These are phyloP conservation scores for Amborella trichopoda DNA, from an alignment of 164 flowering plant genomes.

Conservation along the genomic window DNA sequence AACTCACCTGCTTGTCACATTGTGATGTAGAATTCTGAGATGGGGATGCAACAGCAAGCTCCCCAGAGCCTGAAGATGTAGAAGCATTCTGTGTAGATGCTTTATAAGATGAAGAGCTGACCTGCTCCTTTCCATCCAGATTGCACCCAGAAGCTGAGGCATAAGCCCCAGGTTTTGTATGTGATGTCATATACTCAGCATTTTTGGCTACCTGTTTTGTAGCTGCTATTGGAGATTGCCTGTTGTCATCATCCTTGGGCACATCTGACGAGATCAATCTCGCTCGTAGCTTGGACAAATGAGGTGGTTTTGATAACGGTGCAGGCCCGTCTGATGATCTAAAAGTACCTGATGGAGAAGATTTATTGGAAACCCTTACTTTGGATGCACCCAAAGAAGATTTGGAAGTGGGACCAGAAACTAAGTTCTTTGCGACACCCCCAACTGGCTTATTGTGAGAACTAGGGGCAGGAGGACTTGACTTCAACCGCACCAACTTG, in stretches of 20 bases:
- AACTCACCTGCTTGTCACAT: conserved; percentile 29
- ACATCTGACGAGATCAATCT: conserved; percentile 16
- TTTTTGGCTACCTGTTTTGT: conserved; percentile 19
- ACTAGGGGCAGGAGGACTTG: conserved; percentile 15
- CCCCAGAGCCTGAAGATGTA: conserved; percentile 24
- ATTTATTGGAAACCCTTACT: conserved; percentile 17
- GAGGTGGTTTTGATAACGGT: conserved; percentile 19
- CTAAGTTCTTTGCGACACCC: conserved; percentile 33
- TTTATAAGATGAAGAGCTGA: conserved; percentile 31
- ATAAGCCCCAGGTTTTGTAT: conserved; percentile 27
- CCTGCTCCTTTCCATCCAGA: conserved; percentile 38
- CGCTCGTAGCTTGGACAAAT: conserved; percentile 19
- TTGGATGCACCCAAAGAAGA: conserved; percentile 29
- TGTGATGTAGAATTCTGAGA: conserved; percentile 23
- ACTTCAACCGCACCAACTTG: conserved; percentile 12
- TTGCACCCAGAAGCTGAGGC: conserved; percentile 24
- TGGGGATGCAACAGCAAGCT: conserved; percentile 21
- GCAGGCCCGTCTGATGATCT: conserved; percentile 10
- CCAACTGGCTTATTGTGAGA: conserved; percentile 29
- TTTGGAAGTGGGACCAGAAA: too few relatives aligned
- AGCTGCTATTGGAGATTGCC: conserved; percentile 19
- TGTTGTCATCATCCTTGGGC: conserved; percentile 25
- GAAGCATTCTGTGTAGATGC: conserved; percentile 19
- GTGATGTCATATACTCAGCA: conserved; percentile 27
- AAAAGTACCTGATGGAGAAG: conserved; percentile 21